A percentile compares a stretch with the other conserved stretches of the same genome.
Evolutionary conservation across 2,329 filamentous ascomycete species (phyloP).

Genomic region (Cadophora sp.): DNA sequence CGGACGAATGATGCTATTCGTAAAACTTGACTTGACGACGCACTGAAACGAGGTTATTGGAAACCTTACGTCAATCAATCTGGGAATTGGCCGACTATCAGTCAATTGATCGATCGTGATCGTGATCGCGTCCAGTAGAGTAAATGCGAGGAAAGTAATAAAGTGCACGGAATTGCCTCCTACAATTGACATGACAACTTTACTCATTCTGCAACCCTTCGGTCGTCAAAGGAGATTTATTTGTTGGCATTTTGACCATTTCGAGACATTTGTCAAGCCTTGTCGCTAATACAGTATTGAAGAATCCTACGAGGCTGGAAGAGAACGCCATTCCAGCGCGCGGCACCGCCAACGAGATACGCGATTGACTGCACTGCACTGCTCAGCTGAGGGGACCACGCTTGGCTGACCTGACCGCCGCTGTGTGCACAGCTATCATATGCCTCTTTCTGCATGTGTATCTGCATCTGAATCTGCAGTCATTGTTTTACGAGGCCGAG

Average conservation of each 20-base stretch:
- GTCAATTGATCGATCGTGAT: not conserved
- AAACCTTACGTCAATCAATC: conserved; percentile 6
- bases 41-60: not conserved
- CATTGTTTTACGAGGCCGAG: not conserved
- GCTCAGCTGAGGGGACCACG: not conserved
- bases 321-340: not conserved
- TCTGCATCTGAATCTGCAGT: conserved; percentile 6
- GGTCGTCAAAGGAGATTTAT: not conserved
- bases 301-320: conserved; percentile 9
- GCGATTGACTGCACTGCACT: conserved; percentile 11
- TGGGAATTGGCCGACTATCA: not conserved
- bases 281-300: conserved; percentile 6
- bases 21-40: not conserved
- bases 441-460: not conserved
- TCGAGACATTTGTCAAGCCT: conserved; percentile 6
- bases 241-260: not conserved
- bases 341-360: conserved; percentile 15
- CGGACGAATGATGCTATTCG: not conserved
- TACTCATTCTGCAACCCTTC: conserved; percentile 8
- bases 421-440: not conserved
- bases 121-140: not conserved
- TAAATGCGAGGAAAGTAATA: not conserved
- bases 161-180: not conserved
- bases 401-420: conserved; percentile 1
- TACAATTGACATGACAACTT: not conserved